Percentiles rank a stretch among this genome's conserved stretches.
phyloP scores from a whole-genome alignment of 2,329 filamentous ascomycete genomes.

The Venturia carpophila region DNA sequence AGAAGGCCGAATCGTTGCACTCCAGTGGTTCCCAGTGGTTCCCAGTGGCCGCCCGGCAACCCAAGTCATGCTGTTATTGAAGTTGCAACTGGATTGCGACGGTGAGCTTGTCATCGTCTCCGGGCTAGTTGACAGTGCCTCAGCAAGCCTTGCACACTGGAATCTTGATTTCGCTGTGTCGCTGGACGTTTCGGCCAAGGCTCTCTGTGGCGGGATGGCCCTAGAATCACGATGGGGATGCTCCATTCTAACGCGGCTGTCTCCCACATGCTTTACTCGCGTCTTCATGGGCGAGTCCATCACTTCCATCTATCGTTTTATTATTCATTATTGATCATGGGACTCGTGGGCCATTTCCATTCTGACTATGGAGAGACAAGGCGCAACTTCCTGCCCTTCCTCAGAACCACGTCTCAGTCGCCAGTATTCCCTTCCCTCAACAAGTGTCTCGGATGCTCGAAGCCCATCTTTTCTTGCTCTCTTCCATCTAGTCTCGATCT shows the following conservation, averaged over 20 bases:
- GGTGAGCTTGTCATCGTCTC: too few species aligned
- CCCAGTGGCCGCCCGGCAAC: neutral
- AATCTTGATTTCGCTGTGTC: neutral
- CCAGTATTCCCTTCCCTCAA: neutral
- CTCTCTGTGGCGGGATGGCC: neutral
- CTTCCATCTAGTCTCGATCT: neutral
- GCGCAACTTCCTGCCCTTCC: too few species aligned
- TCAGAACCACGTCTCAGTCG: neutral
- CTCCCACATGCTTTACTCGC: neutral
- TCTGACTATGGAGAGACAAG: too few species aligned
- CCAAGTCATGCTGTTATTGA: neutral
- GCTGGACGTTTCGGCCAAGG: neutral
- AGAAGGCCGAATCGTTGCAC: constrained; percentile 11
- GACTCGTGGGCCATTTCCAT: neutral
- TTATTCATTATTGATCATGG: neutral
- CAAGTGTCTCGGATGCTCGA: neutral
- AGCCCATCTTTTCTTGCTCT: neutral
- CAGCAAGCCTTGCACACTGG: constrained; percentile 27
- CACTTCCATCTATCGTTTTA: neutral
- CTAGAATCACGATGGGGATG: neutral
- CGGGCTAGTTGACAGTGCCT: too few species aligned
- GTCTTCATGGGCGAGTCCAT: neutral
- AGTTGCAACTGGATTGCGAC: neutral
- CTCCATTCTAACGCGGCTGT: neutral
- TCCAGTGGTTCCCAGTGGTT: too few species aligned